These are phyloP conservation scores for Flammula alnicola DNA, from an alignment of 1,284 basidiomycete species.

Conservation along the genomic window DNA sequence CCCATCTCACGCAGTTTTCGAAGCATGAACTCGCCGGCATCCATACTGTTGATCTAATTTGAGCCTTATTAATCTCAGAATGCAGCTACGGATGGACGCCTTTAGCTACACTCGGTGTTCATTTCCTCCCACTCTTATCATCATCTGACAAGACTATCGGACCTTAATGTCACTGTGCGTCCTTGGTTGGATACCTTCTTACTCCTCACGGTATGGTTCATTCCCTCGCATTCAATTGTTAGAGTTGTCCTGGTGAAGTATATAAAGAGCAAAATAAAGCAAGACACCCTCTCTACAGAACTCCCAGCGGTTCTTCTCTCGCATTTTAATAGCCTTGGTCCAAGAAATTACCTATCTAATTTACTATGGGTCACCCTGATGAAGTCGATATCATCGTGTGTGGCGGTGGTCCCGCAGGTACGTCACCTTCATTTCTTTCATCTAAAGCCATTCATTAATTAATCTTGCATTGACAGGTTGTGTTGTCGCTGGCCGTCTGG, in stretches of 20 bases:
- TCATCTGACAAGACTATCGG: slow-evolving; percentile 24
- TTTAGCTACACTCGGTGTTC: slow-evolving; percentile 11
- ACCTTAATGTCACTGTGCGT: slow-evolving; percentile 10
- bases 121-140: slow-evolving; percentile 24
- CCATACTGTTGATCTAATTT: slow-evolving; percentile 21
- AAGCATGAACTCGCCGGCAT: slow-evolving; percentile 11
- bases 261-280: slow-evolving; percentile 1
- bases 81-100: slow-evolving; percentile 9
- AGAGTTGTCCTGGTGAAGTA: background rate
- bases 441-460: slow-evolving; percentile 10
- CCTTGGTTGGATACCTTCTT: slow-evolving; percentile 10
- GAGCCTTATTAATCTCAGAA: slow-evolving; percentile 16
- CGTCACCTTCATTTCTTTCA: slow-evolving; percentile 1
- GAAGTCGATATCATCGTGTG: slow-evolving; percentile 76
- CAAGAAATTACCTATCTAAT: slow-evolving; percentile 8
- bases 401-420: slow-evolving; percentile 68
- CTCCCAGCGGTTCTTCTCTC: slow-evolving; percentile 7
- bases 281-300: background rate
- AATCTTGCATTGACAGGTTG: slow-evolving; percentile 44
- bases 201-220: slow-evolving; percentile 10
- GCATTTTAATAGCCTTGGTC: background rate
- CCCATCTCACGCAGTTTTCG: slow-evolving; percentile 17
- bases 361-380: slow-evolving; percentile 57
- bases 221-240: slow-evolving; percentile 20
- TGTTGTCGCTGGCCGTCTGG: slow-evolving; percentile 70